Conservation (phyloP, 148 eudicot species). For the Amaranthus palmeri region DNA sequence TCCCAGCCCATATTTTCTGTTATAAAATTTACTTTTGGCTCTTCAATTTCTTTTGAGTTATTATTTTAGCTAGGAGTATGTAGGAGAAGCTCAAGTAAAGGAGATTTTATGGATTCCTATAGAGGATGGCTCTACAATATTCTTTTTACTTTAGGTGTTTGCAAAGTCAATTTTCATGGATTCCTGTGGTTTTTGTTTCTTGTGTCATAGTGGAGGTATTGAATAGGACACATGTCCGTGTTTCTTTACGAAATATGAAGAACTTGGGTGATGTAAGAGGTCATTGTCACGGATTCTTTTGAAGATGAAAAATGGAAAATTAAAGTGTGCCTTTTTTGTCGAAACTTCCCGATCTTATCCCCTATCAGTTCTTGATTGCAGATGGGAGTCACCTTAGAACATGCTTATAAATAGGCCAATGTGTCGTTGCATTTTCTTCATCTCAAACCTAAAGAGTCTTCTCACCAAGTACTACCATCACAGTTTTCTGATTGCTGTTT, state of each 20-base stretch:
- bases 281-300: constrained; percentile 10
- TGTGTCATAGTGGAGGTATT: neutral
- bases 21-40: constrained; percentile 18
- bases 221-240: constrained; percentile 16
- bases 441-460: neutral
- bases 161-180: constrained; percentile 2
- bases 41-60: constrained; percentile 25
- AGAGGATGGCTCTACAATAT: neutral
- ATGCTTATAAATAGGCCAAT: constrained; percentile 25
- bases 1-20: neutral
- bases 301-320: constrained; percentile 5
- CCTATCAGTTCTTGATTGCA: constrained; percentile 10
- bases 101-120: no score
- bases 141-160: neutral
- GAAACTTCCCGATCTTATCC: constrained; percentile 16
- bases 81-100: no score
- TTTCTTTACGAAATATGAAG: constrained; percentile 16
- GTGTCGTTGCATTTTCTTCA: neutral
- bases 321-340: neutral
- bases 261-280: constrained; percentile 17
- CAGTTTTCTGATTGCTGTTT: no score
- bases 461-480: no score
- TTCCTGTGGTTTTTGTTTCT: constrained; percentile 12
- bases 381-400: neutral
- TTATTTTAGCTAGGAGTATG: neutral